Evolutionary conservation across 495 filamentous ascomycete species (phyloP), one percentile per base, ranked within the genome.

Genomic region (Podospora didyma): DNA sequence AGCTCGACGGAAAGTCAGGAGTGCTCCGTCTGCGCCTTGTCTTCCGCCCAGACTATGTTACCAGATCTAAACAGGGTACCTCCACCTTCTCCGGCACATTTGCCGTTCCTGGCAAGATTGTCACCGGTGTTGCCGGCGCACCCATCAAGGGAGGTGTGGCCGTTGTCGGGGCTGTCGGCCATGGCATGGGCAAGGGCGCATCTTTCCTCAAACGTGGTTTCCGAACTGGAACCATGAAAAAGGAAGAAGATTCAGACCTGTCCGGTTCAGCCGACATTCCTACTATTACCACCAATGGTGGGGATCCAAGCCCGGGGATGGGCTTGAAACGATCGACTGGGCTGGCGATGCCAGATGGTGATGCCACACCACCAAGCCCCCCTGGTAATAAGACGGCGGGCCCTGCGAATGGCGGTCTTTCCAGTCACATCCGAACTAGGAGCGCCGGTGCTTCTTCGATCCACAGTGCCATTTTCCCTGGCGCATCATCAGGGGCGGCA

Each of bases 41-140:
- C n/a, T 99, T 99, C 84, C 93, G 88, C 59, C 88, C 95, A 2
- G 85, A 87, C 72, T 99, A 96, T 63, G 90, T 99, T 55, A 86
- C 86, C 16, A 86, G 95, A 48, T 82, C 89, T 11, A 83, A 90
- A 34, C 89, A 96, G 71, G 94, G 95, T 44, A 94, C 92, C 0
- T 88, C 89, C 3, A 97, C 94, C 3, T 96, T 99, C 79, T 86
- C 85, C 3, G 94, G 94, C 14, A 97, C 92, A 0, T 96, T 98
- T 66, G 85, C 88, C 5, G 79, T 87, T 4, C 90, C 94, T n/a
- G 89, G 90, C 26, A 96, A 92, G 75, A 88, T 97, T 50, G 88
- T 97, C 51, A 86, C 84, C 16, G 83, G 83, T 51, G 83, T 86
- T 53, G 84, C 81, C 6, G 92, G 91, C 22, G 93, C 89, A 11